Conservation (phyloP, 129 eudicot genomes). For the Flaveria brownii region DNA sequence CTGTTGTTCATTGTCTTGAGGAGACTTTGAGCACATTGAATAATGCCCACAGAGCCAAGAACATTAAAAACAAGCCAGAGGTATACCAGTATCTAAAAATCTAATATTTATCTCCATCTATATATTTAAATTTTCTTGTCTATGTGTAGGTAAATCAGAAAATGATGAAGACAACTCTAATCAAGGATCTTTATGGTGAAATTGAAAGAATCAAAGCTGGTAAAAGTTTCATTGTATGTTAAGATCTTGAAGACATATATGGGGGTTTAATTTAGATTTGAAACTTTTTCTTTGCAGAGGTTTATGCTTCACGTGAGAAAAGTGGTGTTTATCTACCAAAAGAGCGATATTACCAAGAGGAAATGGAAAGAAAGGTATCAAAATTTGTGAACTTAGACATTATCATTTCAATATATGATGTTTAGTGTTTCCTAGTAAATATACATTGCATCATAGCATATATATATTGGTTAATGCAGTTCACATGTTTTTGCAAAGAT, state of each 20-base stretch:
- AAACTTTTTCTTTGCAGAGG: conserved; percentile 51
- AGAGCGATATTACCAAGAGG: conserved; percentile 95
- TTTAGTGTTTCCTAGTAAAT: too few relatives aligned
- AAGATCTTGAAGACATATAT: not conserved
- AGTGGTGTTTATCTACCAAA: conserved; percentile 98
- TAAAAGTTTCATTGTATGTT: not conserved
- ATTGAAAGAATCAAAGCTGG: too few relatives aligned
- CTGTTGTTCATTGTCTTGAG: conserved; percentile 96
- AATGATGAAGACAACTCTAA: too few relatives aligned
- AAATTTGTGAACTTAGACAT: conserved; percentile 2
- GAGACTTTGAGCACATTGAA: conserved; percentile 95
- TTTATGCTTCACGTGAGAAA: conserved; percentile 93
- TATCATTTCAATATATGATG: not conserved
- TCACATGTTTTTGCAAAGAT: not conserved
- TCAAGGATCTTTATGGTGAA: too few relatives aligned
- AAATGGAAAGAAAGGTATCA: conserved; percentile 85
- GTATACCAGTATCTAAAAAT: conserved; percentile 35
- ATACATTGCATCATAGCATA: too few relatives aligned
- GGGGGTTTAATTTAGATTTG: not conserved
- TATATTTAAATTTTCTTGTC: too few relatives aligned
- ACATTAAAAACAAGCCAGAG: conserved; percentile 92
- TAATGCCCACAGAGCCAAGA: conserved; percentile 95
- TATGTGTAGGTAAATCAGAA: too few relatives aligned
- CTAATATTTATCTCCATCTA: not conserved
- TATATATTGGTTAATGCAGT: too few relatives aligned